Percentiles rank a stretch among this genome's conserved stretches.
phyloP scores from a whole-genome alignment of 345 rosid species.

The Ceriops zippeliana region DNA sequence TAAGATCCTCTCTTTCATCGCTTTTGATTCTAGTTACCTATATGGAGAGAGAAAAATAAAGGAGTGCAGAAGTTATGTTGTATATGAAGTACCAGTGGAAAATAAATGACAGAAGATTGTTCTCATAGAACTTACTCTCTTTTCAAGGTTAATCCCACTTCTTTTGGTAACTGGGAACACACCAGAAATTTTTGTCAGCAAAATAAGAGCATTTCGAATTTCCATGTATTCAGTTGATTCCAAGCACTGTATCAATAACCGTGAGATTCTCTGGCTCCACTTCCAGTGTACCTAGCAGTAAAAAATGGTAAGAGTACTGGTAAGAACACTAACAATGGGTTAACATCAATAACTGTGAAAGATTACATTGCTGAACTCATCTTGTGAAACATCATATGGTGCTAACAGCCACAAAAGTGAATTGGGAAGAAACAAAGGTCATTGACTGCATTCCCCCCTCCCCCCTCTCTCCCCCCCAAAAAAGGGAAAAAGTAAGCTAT shows the following conservation, averaged over 20 bases:
- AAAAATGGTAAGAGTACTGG: constrained; percentile 22
- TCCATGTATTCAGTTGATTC: constrained; percentile 98
- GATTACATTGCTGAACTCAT: background rate
- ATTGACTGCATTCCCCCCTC: no score
- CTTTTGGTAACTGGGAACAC: constrained; percentile 97
- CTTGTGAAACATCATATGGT: background rate
- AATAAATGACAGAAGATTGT: constrained; percentile 7
- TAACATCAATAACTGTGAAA: background rate
- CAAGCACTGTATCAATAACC: constrained; percentile 87
- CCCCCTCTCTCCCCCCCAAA: no score
- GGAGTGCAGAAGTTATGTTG: constrained; percentile 7
- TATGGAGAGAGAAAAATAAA: constrained; percentile 9
- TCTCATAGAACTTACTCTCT: constrained; percentile 58
- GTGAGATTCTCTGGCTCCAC: constrained; percentile 95
- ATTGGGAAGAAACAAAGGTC: background rate
- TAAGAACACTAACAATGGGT: background rate
- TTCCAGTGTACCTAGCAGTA: constrained; percentile 88
- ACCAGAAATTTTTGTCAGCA: constrained; percentile 90
- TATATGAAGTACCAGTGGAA: constrained; percentile 13
- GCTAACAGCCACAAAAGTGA: background rate
- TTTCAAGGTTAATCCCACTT: constrained; percentile 97
- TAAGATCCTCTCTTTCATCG: constrained; percentile 98
- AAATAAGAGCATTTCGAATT: constrained; percentile 90
- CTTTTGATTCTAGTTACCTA: constrained; percentile 91
- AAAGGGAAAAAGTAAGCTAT: no score